Base-by-base conservation (phyloP, 371 early-diverging fungal species). In the Rhizopus delemar region DNA sequence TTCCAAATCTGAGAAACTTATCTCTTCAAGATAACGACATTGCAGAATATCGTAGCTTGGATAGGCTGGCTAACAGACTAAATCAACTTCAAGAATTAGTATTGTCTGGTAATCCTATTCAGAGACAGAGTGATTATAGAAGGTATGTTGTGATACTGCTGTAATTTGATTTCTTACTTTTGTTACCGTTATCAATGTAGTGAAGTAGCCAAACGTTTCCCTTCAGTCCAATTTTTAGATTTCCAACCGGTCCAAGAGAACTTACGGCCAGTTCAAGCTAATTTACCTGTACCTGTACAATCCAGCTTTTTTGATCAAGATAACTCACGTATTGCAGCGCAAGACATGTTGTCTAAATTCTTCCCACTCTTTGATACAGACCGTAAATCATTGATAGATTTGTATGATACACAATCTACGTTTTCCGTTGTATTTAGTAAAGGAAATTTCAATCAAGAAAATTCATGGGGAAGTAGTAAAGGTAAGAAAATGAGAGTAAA, bases 1-100 rank as follows among this genome's bases (percentile, higher is more conserved):
- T 82, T 8, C 88, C 86, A 7, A 71, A 75, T 46, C 38, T 88
- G 8, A 68, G 70, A 50, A 85, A 84, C 53, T 50, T 88, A 15
- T 86, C 86, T 1, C 70, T 88, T 36, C 68, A 77, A 51, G 80
- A 84, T 50, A 88, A 88, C 41, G 66, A 72, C 12, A 73, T 88
- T 53, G 65, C 67, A 8, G 68, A 73, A 6, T 81, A 71, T 62
- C 60, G 74, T 13, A 71, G 75, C n/a, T 39, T 88, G 7, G 84
- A 85, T 56, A 59, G 66, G 33, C 50, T 86, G 7, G 50, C 66
- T 3, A 66, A 66, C 8, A 74, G 74, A 56, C 60, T 84, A 13
- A 53, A 55, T 4, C 54, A 72, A 2, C 60, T 86, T 51, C 71
- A 71, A 16, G 86, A 86, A 59, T 59, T 88, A 3, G 45, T 85